Base-by-base conservation (phyloP, 805 yeast species). In the Priceomyces castillae region DNA sequence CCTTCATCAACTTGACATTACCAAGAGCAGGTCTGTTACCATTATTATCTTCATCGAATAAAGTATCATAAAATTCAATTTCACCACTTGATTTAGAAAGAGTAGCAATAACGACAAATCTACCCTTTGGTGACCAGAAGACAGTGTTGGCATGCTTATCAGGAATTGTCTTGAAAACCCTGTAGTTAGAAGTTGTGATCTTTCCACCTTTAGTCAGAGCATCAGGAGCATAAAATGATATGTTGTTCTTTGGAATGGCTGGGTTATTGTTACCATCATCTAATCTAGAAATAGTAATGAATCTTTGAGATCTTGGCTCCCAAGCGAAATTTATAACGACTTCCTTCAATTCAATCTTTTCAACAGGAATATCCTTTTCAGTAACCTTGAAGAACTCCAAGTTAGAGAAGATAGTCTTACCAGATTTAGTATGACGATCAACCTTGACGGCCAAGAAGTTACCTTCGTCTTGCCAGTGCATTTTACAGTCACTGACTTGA, bases 361-460 rank as follows among this genome's bases (percentile, higher is more conserved):
- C 97, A 47, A 90, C 96, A 25, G 99, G 98, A 54, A 92, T 80
- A 58, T 86, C 95, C 69, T 81, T 87, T 69, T 92, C 99, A 47
- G 76, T 75, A 46, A 90, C 68, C 59, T 88, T 85, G 78, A 92
- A 88, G 61, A 94, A 84, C 69, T 94, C 98, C 65, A 94, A 77
- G 63, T 89, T 89, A 45, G 97, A 82, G 77, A 89, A 90, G 41
- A 84, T 67, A 16, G 96, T 87, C 79, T 95, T 94, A 66, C 85
- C 87, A 39, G 97, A 85, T 69, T 94, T 94, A 44, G 97, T 88
- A 70, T 90, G 96, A 71, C 98, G 88, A 67, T 90, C 97, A 54
- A 94, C 97, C 73, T 87, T 89, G 61, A 90, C 95, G 72, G 97
- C 88, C 62, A 94, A 71, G 64, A 73, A 84, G 56, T 81, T 83